Conservation (phyloP, 2,329 filamentous ascomycete genomes). For the Microdochium bolleyi region DNA sequence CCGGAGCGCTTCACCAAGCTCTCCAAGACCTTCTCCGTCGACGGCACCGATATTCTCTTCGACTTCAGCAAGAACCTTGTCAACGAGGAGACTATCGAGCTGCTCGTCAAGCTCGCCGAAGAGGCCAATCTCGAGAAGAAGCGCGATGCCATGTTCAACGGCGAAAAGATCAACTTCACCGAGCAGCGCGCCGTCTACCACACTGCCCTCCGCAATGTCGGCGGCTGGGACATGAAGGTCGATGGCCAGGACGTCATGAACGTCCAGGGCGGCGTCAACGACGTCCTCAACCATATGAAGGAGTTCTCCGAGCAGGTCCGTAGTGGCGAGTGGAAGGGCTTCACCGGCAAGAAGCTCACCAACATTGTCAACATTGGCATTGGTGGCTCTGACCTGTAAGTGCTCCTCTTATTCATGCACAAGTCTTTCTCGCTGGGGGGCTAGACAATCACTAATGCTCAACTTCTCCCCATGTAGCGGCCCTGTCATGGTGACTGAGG, state of each 20-base stretch:
- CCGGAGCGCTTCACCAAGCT: conserved; percentile 85
- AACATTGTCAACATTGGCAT: conserved; percentile 98
- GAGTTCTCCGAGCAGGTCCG: conserved; percentile 93
- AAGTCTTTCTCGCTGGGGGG: not conserved
- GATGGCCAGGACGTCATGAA: conserved; percentile 90
- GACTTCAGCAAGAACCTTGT: conserved; percentile 99
- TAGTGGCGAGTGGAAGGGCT: conserved; percentile 94
- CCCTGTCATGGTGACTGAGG: conserved; percentile 98
- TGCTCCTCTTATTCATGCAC: conserved; percentile 10
- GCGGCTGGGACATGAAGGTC: conserved; percentile 74
- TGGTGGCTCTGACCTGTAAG: conserved; percentile 94
- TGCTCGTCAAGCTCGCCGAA: conserved; percentile 83
- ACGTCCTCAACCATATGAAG: conserved; percentile 94
- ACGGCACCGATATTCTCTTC: conserved; percentile 83
- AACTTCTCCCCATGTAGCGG: conserved; percentile 48
- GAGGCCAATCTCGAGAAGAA: conserved; percentile 89
- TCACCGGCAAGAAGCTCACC: conserved; percentile 92
- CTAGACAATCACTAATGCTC: not conserved
- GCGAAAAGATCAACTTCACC: conserved; percentile 99
- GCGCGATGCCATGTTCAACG: conserved; percentile 93
- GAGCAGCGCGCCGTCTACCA: conserved; percentile 96
- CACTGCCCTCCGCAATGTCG: conserved; percentile 83
- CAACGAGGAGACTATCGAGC: conserved; percentile 80
- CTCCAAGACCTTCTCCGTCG: conserved; percentile 73
- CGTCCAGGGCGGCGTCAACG: conserved; percentile 79